Evolutionary conservation across 257 asterid genomes (phyloP).

Genomic region (Lycium barbarum): DNA sequence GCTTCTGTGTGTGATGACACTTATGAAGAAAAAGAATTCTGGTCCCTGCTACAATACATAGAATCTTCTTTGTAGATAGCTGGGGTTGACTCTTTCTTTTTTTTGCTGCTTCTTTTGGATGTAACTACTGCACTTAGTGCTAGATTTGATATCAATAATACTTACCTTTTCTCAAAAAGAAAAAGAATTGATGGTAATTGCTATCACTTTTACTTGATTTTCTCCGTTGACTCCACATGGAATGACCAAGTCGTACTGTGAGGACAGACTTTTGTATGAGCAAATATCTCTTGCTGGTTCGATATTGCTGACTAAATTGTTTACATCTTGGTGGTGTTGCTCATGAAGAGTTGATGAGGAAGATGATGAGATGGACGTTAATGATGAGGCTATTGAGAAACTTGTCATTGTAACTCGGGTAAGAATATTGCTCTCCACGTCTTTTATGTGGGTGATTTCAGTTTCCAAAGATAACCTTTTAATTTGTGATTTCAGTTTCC

Average conservation of each 20-base stretch:
- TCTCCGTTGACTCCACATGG: neutral
- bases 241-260: neutral
- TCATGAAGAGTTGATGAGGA: conserved; percentile 69
- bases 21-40: neutral
- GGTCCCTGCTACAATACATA: neutral
- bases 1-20: neutral
- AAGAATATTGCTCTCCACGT: conserved; percentile 34
- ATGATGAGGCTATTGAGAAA: conserved; percentile 77
- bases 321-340: conserved; percentile 28
- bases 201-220: neutral
- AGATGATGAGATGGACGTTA: conserved; percentile 65
- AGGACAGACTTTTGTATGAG: neutral
- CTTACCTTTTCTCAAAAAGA: neutral
- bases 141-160: conserved; percentile 8
- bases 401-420: conserved; percentile 91
- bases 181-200: neutral
- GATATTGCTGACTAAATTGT: neutral
- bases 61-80: neutral
- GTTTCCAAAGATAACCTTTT: neutral
- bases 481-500: conserved; percentile 17
- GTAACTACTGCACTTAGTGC: neutral
- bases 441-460: neutral
- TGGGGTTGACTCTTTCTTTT: neutral
- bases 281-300: neutral
- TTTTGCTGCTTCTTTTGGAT: conserved; percentile 8